Evolutionary conservation across 176 grass and related monocot genomes (phyloP), one percentile per base, ranked within the genome.

Genomic region (Guadua angustifolia): DNA sequence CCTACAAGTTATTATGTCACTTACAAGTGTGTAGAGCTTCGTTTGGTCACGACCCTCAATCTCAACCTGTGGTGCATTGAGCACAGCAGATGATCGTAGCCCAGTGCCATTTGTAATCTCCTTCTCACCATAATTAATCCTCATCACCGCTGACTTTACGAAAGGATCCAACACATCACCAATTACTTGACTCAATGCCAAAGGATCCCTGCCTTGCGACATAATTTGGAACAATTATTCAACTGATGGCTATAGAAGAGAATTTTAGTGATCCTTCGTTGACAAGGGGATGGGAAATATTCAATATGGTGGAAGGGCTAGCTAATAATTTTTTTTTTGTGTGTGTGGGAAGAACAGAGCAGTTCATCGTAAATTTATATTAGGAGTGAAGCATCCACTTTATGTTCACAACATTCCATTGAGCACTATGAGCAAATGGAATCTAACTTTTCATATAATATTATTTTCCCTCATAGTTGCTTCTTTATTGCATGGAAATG

Each of bases 21-120:
- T 99, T 92, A 99, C 96, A 81, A 99, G 96, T 84, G 96, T 99
- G 81, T 95, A 99, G 56, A 99, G 91, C 77, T 75, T 95, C 19
- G 89, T 94, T 35, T 84, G 86, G 67, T 92, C 91, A 50, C 19
- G 83, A 24, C 96, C 93, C 86, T 81, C 87, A 53, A 99, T 86
- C 79, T 92, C 70, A 29, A 95, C 91, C 17, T 89, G 81, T 10
- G 93, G 96, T 74, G 84, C 85, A 88, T 75, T 82, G 49, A 77
- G 44, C 51, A 94, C 86, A 5, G 63, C 83, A 36, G 96, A 94
- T 67, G 93, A 81, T 77, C 88, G 91, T 84, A 99, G 49, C 79
- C 89, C 89, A 7, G 93, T 92, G 75, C 96, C 93, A 71, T 95
- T 99, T 21, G 96, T 99, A 71, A 99, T 77, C 80, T 99, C 96